Conservation (phyloP, 1,284 basidiomycete species). For the Meripilus lineatus region DNA sequence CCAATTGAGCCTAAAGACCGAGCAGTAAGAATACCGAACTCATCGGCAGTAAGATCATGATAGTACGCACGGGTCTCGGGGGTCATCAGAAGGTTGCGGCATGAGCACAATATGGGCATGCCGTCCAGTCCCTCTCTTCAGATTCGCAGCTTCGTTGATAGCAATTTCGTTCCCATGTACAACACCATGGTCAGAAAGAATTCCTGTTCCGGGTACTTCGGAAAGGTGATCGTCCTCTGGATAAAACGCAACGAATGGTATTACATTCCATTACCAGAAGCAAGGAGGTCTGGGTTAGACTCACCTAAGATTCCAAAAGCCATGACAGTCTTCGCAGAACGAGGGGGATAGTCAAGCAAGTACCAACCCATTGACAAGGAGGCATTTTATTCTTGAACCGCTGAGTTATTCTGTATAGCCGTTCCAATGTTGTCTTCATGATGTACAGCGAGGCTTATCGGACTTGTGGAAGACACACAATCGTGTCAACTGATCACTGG, state of each 20-base stretch:
- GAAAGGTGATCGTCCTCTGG: constrained; percentile 32
- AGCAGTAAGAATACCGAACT: neutral
- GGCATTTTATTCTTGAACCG: no score
- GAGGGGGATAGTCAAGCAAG: neutral
- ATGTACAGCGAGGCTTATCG: no score
- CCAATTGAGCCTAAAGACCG: constrained; percentile 35
- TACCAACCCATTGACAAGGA: no score
- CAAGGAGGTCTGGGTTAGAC: constrained; percentile 1
- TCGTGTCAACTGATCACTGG: no score
- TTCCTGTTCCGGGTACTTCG: constrained; percentile 38
- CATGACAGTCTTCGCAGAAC: constrained; percentile 23
- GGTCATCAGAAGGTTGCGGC: constrained; percentile 43
- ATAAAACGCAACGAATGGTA: no score
- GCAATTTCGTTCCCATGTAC: constrained; percentile 32
- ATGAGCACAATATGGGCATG: constrained; percentile 37
- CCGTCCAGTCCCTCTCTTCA: constrained; percentile 37
- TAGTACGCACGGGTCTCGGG: constrained; percentile 31
- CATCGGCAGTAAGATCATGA: neutral
- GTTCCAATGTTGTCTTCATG: no score
- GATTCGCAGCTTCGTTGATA: constrained; percentile 26
- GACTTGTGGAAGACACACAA: no score
- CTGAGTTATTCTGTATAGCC: no score
- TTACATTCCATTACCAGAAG: neutral
- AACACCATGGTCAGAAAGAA: constrained; percentile 35
- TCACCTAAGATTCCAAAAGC: constrained; percentile 36